Conservation (phyloP, 129 eudicot species). For the Tagetes patula region DNA sequence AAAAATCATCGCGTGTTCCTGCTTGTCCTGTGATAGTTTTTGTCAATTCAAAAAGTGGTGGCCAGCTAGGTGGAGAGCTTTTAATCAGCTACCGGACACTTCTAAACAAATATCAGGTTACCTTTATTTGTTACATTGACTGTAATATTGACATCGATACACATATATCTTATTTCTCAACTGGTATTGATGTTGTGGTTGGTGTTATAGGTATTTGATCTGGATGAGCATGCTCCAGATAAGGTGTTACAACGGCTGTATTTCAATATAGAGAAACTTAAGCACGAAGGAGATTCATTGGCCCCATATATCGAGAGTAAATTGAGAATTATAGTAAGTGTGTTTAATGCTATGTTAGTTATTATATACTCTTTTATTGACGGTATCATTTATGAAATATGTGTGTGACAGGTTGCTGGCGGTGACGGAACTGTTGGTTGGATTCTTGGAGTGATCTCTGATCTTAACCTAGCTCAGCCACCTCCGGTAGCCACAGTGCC, state of each 20-base stretch:
- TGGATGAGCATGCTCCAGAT: slow-evolving; percentile 67
- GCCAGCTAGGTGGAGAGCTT: slow-evolving; percentile 84
- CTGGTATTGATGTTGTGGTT: slow-evolving; percentile 17
- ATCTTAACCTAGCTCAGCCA: slow-evolving; percentile 59
- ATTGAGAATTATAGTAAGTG: slow-evolving; percentile 55
- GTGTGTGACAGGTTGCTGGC: slow-evolving; percentile 73
- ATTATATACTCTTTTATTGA: background rate
- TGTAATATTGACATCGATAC: background rate
- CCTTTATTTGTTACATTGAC: background rate
- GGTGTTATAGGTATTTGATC: slow-evolving; percentile 70
- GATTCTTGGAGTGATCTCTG: slow-evolving; percentile 85
- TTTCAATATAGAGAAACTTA: slow-evolving; percentile 68
- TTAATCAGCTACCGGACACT: slow-evolving; percentile 54
- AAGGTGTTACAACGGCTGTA: slow-evolving; percentile 55
- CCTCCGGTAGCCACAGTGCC: slow-evolving; percentile 97
- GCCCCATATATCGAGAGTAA: slow-evolving; percentile 53
- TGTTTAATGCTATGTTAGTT: background rate
- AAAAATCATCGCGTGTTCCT: slow-evolving; percentile 38
- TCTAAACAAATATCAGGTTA: slow-evolving; percentile 71
- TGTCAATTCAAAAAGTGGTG: slow-evolving; percentile 79
- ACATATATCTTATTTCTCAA: slow-evolving; percentile 7
- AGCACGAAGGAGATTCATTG: slow-evolving; percentile 52
- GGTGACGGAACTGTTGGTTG: slow-evolving; percentile 99
- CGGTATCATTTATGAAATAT: background rate
- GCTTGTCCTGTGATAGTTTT: slow-evolving; percentile 72